These are phyloP conservation scores for Chaetoscypha palmicola DNA, from an alignment of 2,329 filamentous ascomycete species.

Conservation along the genomic window DNA sequence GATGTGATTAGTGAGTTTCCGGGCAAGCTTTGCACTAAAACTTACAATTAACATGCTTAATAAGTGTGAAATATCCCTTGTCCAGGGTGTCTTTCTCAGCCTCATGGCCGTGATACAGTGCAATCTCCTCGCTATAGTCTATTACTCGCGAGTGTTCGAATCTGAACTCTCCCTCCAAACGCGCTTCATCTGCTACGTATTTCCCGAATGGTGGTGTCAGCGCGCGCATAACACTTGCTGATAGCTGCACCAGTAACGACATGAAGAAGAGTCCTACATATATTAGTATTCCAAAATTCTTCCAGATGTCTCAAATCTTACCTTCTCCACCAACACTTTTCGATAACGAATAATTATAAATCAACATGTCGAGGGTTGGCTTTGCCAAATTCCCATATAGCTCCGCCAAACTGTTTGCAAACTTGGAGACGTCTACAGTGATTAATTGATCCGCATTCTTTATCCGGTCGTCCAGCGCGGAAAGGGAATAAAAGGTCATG, in stretches of 20 bases:
- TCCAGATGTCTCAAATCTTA: constrained; percentile 31
- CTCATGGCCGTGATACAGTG: constrained; percentile 83
- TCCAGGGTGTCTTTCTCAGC: constrained; percentile 94
- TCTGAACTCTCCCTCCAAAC: constrained; percentile 90
- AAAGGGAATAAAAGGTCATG: constrained; percentile 95
- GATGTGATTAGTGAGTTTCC: constrained; percentile 26
- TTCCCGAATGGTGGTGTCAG: constrained; percentile 94
- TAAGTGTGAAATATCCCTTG: constrained; percentile 97
- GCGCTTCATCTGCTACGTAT: constrained; percentile 93
- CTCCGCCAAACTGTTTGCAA: constrained; percentile 90
- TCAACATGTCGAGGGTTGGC: constrained; percentile 87
- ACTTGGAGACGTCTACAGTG: constrained; percentile 91
- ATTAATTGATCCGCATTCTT: constrained; percentile 98
- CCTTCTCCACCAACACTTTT: constrained; percentile 91
- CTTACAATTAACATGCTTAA: constrained; percentile 83
- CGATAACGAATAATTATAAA: constrained; percentile 92
- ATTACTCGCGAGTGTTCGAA: constrained; percentile 93
- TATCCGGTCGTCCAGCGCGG: constrained; percentile 91
- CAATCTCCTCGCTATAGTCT: constrained; percentile 92
- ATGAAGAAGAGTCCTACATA: constrained; percentile 71
- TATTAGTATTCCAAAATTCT: background rate
- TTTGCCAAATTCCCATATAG: constrained; percentile 96
- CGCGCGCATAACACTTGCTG: constrained; percentile 83
- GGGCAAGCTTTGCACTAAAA: background rate
- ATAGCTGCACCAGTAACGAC: constrained; percentile 87